phyloP scores from a whole-genome alignment of 2,329 filamentous ascomycete species.

The Thelonectria discophora region DNA sequence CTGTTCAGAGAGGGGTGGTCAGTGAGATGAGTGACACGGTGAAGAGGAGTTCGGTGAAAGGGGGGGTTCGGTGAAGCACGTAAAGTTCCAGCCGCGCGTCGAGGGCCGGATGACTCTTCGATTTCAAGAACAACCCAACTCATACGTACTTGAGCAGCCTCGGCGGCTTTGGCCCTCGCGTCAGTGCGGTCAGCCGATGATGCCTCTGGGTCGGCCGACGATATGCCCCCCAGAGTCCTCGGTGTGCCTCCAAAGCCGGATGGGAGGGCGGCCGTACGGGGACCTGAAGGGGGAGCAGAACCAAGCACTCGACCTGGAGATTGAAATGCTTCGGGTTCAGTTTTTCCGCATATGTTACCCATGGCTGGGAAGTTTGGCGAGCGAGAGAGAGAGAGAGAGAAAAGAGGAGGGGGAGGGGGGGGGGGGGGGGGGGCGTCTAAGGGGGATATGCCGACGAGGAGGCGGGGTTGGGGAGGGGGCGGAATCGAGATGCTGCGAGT shows the following conservation, averaged over 20 bases:
- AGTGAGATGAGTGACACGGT: background rate
- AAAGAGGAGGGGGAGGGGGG: no score
- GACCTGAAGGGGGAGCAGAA: slow-evolving; percentile 57
- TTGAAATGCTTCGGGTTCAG: slow-evolving; percentile 74
- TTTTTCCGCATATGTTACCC: slow-evolving; percentile 89
- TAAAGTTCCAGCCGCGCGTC: no score
- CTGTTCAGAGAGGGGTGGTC: slow-evolving; percentile 51
- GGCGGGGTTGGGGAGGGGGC: no score
- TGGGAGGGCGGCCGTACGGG: slow-evolving; percentile 61
- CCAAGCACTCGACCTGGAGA: slow-evolving; percentile 78
- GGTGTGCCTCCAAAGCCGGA: slow-evolving; percentile 63
- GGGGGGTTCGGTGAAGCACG: background rate
- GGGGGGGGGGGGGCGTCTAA: no score
- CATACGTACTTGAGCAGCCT: slow-evolving; percentile 82
- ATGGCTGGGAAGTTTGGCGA: slow-evolving; percentile 55
- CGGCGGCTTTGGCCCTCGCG: slow-evolving; percentile 76
- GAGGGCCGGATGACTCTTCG: no score
- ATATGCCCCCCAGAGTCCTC: slow-evolving; percentile 70
- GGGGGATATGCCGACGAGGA: background rate
- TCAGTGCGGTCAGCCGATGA: slow-evolving; percentile 56
- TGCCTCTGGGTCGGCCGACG: slow-evolving; percentile 36
- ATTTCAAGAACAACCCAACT: no score
- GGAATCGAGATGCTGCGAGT: no score
- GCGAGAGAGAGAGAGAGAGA: no score
- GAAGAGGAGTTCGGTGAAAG: no score